These are phyloP conservation scores for Pistacia vera DNA, from an alignment of 345 rosid genomes.

Conservation along the genomic window DNA sequence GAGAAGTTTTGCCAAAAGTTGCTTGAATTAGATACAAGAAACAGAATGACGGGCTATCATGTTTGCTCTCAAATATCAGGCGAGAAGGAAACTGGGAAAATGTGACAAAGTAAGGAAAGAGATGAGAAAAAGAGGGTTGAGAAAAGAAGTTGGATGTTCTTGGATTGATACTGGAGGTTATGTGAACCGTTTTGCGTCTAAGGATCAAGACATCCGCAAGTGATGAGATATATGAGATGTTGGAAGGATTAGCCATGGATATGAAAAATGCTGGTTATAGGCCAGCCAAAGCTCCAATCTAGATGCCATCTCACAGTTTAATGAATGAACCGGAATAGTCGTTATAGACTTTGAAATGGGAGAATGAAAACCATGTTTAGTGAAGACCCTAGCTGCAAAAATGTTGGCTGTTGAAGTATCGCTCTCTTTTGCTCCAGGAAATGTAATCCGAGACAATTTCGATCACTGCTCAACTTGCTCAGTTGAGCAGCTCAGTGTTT, in stretches of 20 bases:
- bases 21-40: conserved; percentile 44
- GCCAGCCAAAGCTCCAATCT: conserved; percentile 14
- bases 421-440: too few species aligned
- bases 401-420: background rate
- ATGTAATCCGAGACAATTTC: background rate
- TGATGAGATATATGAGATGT: conserved; percentile 51
- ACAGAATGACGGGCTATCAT: conserved; percentile 56
- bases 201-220: conserved; percentile 63
- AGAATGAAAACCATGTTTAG: background rate
- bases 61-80: conserved; percentile 84
- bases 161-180: conserved; percentile 67
- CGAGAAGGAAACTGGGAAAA: conserved; percentile 72
- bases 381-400: background rate
- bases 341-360: background rate
- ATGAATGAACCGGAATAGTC: conserved; percentile 6
- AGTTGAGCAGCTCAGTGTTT: background rate
- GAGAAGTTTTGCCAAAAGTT: conserved; percentile 63
- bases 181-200: conserved; percentile 61
- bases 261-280: conserved; percentile 42
- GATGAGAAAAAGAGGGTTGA: conserved; percentile 73
- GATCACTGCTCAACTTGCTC: background rate
- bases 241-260: conserved; percentile 52
- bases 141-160: conserved; percentile 76
- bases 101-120: conserved; percentile 72
- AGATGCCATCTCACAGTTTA: conserved; percentile 2